Evolutionary conservation across 306 rosid genomes (phyloP), one percentile per base, ranked within the genome.

Genomic region (Ammopiptanthus mongolicus): DNA sequence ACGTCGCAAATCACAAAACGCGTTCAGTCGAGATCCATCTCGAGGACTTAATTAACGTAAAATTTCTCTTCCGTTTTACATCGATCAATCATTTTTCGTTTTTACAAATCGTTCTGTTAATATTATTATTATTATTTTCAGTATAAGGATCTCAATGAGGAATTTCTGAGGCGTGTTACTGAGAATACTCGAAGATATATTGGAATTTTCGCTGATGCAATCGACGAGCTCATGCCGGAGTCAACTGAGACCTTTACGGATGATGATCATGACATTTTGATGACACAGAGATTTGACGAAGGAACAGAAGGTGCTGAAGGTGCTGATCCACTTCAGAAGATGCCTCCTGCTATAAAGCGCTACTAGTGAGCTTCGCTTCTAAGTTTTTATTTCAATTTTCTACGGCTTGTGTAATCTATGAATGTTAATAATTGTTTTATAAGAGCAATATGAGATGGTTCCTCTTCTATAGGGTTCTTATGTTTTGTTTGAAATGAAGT

Each of bases 261-360:
- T 64, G 99, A 92, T 77, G 99, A 96, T 52, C 98, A 96, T 69
- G 99, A 96, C 83, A 92, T 96, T 72, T 71, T 90, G 85, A 92
- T 96, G 98, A 92, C 97, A 3, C 97, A 96, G 71, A 89, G 99
- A 81, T 86, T 97, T 34, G 99, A 92, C 11, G 97, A 96, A 68
- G 98, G 88, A 47, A 84, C 84, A 0, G 98, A 90, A 61, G 89
- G 86, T 65, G 53, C 77, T 56, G 98, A 96, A 62, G 87, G 86
- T 76, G 68, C 88, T 0, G 98, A 96, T 75, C 98, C 98, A 3
- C 86, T 34, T 80, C 99, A 96, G 81, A 90, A 80, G 86, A 93
- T 93, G 98, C 98, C 98, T 79, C 84, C 97, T 3, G 98, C 89
- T 84, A 96, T 96, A 75, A 92, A 82, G 82, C 98, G 97, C 77